Evolutionary conservation across 495 filamentous ascomycete species (phyloP).

Genomic region (Tuber microsphaerosporum): DNA sequence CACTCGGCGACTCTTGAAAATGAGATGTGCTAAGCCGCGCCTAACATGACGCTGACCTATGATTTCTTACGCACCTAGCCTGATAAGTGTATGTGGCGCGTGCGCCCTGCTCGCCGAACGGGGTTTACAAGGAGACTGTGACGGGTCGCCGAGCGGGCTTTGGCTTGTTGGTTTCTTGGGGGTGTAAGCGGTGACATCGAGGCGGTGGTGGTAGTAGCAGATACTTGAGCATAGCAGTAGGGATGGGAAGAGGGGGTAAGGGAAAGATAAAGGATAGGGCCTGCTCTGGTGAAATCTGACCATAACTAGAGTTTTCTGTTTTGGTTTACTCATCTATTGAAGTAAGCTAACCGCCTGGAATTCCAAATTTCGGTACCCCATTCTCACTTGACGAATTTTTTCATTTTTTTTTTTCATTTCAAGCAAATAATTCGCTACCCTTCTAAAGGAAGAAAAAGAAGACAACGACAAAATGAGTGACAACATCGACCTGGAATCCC

Average conservation of each 20-base stretch:
- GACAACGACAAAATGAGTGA: not conserved
- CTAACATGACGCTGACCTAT: not conserved
- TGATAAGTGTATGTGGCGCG: not conserved
- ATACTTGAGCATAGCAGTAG: not conserved
- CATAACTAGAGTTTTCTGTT: not conserved
- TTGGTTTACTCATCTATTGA: not conserved
- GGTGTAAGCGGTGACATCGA: not conserved
- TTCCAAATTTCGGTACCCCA: not conserved
- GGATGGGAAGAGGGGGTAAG: not conserved
- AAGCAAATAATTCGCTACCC: not conserved
- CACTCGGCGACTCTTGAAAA: not conserved
- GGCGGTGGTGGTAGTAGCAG: not conserved
- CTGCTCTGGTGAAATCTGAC: not conserved
- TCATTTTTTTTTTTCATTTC: not conserved
- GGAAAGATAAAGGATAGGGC: not conserved
- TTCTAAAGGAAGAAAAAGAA: not conserved
- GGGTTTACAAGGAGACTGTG: not conserved
- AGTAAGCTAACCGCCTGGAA: not conserved
- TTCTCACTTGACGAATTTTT: not conserved
- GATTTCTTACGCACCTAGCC: not conserved
- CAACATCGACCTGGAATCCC: constrained; percentile 42
- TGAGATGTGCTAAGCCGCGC: not conserved
- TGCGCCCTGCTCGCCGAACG: not conserved
- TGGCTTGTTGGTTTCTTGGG: not conserved
- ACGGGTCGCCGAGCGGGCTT: not conserved